These are phyloP conservation scores for Spathaspora passalidarum DNA, from an alignment of 805 yeast genomes.

Conservation along the genomic window DNA sequence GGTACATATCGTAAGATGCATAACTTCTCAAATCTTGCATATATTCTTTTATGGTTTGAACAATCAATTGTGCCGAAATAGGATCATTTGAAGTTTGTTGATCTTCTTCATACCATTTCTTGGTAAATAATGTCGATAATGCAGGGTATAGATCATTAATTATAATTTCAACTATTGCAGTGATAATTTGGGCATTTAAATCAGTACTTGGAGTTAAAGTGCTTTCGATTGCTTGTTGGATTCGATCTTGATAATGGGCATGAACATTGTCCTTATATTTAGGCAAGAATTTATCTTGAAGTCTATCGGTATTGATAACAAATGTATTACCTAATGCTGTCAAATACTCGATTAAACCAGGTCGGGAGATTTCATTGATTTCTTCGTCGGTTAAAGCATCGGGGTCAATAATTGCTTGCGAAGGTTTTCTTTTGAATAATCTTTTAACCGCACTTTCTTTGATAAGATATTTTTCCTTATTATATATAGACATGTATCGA, in stretches of 20 bases:
- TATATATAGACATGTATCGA: constrained; percentile 40
- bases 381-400: constrained; percentile 41
- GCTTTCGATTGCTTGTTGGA: constrained; percentile 35
- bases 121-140: constrained; percentile 59
- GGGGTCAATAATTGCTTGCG: constrained; percentile 22
- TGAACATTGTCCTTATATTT: constrained; percentile 60
- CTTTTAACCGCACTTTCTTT: constrained; percentile 45
- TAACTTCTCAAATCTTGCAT: constrained; percentile 57
- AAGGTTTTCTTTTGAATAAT: constrained; percentile 24
- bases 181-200: constrained; percentile 74
- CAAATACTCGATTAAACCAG: constrained; percentile 77
- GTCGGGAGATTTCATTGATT: constrained; percentile 38
- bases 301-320: constrained; percentile 66
- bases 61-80: constrained; percentile 55
- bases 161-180: constrained; percentile 63
- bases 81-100: constrained; percentile 22
- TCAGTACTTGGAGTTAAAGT: constrained; percentile 66
- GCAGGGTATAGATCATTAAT: constrained; percentile 69
- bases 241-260: constrained; percentile 32
- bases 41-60: constrained; percentile 75
- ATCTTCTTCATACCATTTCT: constrained; percentile 59
- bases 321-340: constrained; percentile 86
- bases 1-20: constrained; percentile 40
- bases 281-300: constrained; percentile 63
- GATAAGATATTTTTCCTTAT: constrained; percentile 33